These are phyloP conservation scores for Eimeria brunetti DNA, from an alignment of 169 alveolate genomes.

Conservation along the genomic window DNA sequence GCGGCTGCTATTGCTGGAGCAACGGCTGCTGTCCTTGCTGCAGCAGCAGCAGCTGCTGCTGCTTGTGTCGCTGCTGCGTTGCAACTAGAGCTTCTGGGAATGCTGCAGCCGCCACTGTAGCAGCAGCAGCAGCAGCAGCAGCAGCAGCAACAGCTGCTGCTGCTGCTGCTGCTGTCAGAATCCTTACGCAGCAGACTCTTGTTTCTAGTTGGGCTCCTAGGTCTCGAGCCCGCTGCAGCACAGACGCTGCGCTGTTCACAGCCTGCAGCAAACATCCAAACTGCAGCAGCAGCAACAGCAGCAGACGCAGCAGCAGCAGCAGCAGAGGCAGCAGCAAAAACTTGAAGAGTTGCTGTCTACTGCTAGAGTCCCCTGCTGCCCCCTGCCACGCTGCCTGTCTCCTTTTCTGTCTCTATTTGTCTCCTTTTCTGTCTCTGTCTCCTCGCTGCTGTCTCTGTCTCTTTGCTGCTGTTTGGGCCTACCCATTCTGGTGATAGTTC, in stretches of 20 bases:
- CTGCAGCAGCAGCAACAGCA: constrained; percentile 29
- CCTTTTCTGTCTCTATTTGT: background rate
- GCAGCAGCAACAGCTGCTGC: background rate
- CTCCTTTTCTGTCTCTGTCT: background rate
- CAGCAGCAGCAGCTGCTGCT: background rate
- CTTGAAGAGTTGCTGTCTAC: background rate
- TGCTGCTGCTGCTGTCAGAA: constrained; percentile 13
- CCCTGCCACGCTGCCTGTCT: no score
- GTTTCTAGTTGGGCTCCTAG: background rate
- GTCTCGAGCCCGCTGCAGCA: constrained; percentile 65
- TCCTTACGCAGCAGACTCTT: constrained; percentile 18
- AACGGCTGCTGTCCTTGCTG: background rate
- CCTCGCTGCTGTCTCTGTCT: background rate
- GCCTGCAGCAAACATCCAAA: constrained; percentile 71
- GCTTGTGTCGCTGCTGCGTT: background rate
- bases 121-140: background rate
- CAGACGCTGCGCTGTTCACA: constrained; percentile 20
- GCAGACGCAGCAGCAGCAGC: constrained; percentile 44
- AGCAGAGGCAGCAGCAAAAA: constrained; percentile 8
- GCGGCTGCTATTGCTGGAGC: constrained; percentile 15
- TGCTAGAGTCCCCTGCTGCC: background rate
- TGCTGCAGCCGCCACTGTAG: constrained; percentile 4
- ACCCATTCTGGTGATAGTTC: constrained; percentile 61
- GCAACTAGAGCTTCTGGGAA: background rate
- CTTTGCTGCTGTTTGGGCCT: background rate